Percentiles rank a stretch among this genome's conserved stretches.
These are phyloP conservation scores for Fusarium sp. DNA, from an alignment of 2,329 filamentous ascomycete species.

Conservation along the genomic window DNA sequence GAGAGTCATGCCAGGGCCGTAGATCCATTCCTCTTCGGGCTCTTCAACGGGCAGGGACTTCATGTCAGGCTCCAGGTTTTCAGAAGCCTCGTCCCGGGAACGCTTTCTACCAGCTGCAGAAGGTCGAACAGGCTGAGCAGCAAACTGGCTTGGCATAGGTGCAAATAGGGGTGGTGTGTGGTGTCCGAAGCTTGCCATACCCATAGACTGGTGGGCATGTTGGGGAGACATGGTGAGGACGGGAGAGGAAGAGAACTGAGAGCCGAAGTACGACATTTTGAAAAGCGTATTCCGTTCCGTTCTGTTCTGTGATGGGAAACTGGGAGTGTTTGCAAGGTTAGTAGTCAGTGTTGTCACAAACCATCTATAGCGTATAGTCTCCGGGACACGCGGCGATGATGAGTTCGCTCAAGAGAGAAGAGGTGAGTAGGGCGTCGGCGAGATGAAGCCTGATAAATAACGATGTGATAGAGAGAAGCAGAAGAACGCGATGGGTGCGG, in stretches of 20 bases:
- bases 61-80: slow-evolving; percentile 71
- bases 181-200: slow-evolving; percentile 44
- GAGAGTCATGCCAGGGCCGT: slow-evolving; percentile 77
- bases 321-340: slow-evolving; percentile 40
- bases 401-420: slow-evolving; percentile 11
- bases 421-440: background rate
- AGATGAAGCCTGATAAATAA: background rate
- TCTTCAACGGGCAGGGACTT: slow-evolving; percentile 56
- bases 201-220: slow-evolving; percentile 47
- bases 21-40: slow-evolving; percentile 72
- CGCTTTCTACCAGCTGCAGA: slow-evolving; percentile 72
- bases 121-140: slow-evolving; percentile 42
- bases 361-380: slow-evolving; percentile 38
- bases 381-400: slow-evolving; percentile 22
- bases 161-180: slow-evolving; percentile 40
- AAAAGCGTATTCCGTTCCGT: slow-evolving; percentile 4
- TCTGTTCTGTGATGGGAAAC: slow-evolving; percentile 20
- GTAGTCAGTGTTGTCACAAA: slow-evolving; percentile 48
- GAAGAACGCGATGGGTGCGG: slow-evolving; percentile 11
- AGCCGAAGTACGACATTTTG: slow-evolving; percentile 57
- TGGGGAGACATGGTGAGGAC: slow-evolving; percentile 53
- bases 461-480: background rate
- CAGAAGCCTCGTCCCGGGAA: slow-evolving; percentile 76
- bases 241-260: slow-evolving; percentile 55
- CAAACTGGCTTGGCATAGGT: slow-evolving; percentile 32